Evolutionary conservation across 305 asterid genomes (phyloP), one percentile per base, ranked within the genome.

Genomic region (Rubia peregrina): DNA sequence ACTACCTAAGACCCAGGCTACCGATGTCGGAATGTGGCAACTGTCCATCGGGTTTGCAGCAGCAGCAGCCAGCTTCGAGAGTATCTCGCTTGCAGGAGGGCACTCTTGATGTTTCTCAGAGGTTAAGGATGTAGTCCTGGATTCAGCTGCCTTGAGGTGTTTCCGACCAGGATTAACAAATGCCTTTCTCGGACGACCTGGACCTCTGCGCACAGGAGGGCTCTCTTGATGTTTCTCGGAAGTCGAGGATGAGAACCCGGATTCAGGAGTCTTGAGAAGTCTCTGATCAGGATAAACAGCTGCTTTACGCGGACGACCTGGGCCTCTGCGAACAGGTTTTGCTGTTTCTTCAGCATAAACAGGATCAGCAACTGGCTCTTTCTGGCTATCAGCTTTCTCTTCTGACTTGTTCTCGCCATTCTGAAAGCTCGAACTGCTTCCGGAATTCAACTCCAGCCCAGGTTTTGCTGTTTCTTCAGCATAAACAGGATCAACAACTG

Each of bases 1-100:
- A 71, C 82, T 80, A 74, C 80, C 69, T 67, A 88, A 85, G 67
- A 80, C 81, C 61, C 78, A 78, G 59, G 77, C 65, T 30, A 79
- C 65, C 7, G 90, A 70, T 60, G 67, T 57, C 78, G 78, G 66
- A 68, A 75, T 44, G 36, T 57, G 16, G 67, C 73, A 73, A 24
- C 79, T 83, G 53, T 80, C 78, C 86, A 79, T 70, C 68, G 95
- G 92, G 76, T 72, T 77, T 75, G 70, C 72, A 2, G 96, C 93
- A 74, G 82, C 85, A 74, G 76, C 40, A 13, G 53, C 69, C 70
- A 91, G 83, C 79, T 65, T 80, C 30, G 76, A 78, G 72, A 89
- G 88, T 76, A 88, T 69, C 81, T 82, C 85, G 33, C 77, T 79
- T 9, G 88, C 75, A 62, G 85, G 56, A 71, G 83, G 80, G 68